Evolutionary conservation across 148 eudicot species (phyloP).

Genomic region (Chenopodium berlandieri): DNA sequence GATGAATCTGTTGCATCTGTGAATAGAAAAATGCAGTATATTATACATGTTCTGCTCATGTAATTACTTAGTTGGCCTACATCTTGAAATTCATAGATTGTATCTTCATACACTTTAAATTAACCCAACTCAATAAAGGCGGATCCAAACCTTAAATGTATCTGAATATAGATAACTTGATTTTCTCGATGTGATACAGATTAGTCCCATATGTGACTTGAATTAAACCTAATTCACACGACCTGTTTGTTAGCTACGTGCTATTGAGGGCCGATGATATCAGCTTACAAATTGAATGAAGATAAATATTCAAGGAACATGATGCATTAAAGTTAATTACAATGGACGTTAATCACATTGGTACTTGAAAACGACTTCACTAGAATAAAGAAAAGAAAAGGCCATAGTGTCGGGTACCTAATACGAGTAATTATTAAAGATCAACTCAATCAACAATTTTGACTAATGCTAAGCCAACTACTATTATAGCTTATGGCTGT

Average conservation of each 20-base stretch:
- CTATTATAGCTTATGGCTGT: constrained; percentile 1
- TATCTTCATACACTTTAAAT: too few relatives aligned
- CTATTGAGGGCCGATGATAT: neutral
- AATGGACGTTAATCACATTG: neutral
- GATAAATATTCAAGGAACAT: neutral
- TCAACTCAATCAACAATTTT: neutral
- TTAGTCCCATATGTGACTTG: neutral
- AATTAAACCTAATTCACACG: neutral
- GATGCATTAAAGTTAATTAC: neutral
- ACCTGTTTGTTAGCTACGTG: neutral
- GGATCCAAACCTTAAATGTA: neutral
- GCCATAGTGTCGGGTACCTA: constrained; percentile 1
- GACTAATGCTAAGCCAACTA: neutral
- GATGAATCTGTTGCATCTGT: neutral
- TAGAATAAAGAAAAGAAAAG: neutral
- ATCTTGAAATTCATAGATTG: neutral
- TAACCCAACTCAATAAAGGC: neutral
- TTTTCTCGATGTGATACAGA: too few relatives aligned
- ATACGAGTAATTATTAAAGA: neutral
- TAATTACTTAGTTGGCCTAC: neutral
- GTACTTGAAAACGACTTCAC: constrained; percentile 1
- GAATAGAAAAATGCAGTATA: neutral
- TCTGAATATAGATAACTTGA: neutral
- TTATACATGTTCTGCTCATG: neutral
- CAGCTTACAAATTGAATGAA: neutral